Evolutionary conservation across 257 asterid genomes (phyloP), one percentile per base, ranked within the genome.

Genomic region (Gentiana dahurica): DNA sequence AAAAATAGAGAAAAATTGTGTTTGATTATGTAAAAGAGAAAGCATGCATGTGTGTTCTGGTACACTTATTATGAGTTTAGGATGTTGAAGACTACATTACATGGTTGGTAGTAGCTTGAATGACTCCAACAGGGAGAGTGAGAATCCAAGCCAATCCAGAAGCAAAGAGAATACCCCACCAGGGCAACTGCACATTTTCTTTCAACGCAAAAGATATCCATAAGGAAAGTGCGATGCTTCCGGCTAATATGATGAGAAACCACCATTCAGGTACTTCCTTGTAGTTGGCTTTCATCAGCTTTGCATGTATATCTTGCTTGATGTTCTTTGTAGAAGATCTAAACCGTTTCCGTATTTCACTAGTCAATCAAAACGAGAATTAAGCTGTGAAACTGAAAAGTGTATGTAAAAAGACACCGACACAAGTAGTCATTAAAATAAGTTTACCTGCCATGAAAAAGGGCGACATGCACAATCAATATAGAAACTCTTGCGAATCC

Each of bases 401-500:
- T 39, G 8, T 4, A 39, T 5, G 45, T 39, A 39, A 39, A 39
- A 39, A 39, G 45, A 4, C 45, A 8, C 8, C 7, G 45, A 39
- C 45, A 39, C 7, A 39, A 8, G 8, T 5, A 39, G 8, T 39
- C 8, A 39, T 39, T 39, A 7, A 39, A 7, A 7, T 39, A 39
- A 61, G 63, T 79, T n/a, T 66, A 90, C 98, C 96, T 81, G 71
- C 99, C 99, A 38, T 92, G 77, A 61, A 88, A 92, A 58, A 88
- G 63, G 0, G 97, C 97, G 3, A 92, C 97, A 33, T 92, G 99
- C 3, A 94, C 81, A 66, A 92, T 87, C 6, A 95, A 85, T 1
- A 97, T 95, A 11, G 97, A 83, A 66, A 92, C 83, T 63, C 99
- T 72, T n/a, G 97, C 95, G 6, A 92, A 92, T 24, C 97, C 97